Conservation (phyloP, 768 basidiomycete species). For the Megacollybia marginata region DNA sequence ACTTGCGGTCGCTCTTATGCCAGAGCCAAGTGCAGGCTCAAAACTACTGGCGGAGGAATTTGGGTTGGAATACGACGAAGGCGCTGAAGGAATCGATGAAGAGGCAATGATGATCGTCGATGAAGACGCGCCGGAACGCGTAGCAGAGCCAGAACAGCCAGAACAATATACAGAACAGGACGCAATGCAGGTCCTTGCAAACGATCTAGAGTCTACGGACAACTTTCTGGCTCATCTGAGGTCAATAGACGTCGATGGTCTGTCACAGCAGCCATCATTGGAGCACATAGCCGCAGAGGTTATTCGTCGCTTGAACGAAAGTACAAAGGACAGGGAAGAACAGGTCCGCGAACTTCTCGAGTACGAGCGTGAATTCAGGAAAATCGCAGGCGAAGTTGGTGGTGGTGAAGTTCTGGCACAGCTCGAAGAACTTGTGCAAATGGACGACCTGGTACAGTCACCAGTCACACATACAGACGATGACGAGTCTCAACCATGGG, state of each 20-base stretch:
- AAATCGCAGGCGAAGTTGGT: constrained; percentile 70
- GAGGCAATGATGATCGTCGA: constrained; percentile 7
- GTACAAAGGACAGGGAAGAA: constrained; percentile 67
- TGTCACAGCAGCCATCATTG: constrained; percentile 35
- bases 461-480: constrained; percentile 30
- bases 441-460: constrained; percentile 33
- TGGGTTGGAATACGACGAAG: constrained; percentile 85
- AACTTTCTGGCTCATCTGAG: constrained; percentile 70
- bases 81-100: constrained; percentile 74
- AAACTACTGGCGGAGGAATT: constrained; percentile 82
- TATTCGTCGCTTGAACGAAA: constrained; percentile 71
- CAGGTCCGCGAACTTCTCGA: constrained; percentile 76
- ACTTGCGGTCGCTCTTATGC: constrained; percentile 80
- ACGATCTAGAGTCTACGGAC: constrained; percentile 71
- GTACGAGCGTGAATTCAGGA: constrained; percentile 73
- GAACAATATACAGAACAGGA: constrained; percentile 38
- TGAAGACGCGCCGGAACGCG: constrained; percentile 19
- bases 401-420: constrained; percentile 66
- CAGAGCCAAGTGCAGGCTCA: constrained; percentile 73
- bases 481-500: constrained; percentile 36
- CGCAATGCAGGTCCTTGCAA: constrained; percentile 65
- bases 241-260: constrained; percentile 50
- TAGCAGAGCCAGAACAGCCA: constrained; percentile 14
- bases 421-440: constrained; percentile 53
- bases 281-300: constrained; percentile 71